Conservation (phyloP, 2,329 filamentous ascomycete genomes). For the Diaporthe longicolla region DNA sequence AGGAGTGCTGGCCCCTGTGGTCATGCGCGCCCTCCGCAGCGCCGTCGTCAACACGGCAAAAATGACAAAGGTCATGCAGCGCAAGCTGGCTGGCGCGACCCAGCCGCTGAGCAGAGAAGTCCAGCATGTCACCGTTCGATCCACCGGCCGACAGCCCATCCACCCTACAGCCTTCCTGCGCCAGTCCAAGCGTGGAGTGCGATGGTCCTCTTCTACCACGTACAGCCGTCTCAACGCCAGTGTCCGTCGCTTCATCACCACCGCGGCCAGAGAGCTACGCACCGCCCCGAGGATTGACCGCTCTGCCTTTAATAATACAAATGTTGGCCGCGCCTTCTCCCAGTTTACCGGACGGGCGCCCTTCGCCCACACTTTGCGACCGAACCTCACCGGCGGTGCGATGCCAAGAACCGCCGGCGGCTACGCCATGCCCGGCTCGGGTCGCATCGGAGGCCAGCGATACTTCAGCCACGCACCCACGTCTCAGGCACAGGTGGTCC, state of each 20-base stretch:
- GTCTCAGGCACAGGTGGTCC: constrained; percentile 88
- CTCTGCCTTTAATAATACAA: constrained; percentile 63
- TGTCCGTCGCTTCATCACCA: constrained; percentile 67
- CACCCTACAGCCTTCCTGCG: constrained; percentile 66
- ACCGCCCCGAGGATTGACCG: constrained; percentile 60
- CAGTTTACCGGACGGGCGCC: constrained; percentile 82
- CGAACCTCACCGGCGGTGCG: constrained; percentile 91
- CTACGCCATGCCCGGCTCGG: constrained; percentile 81
- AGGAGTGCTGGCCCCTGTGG: constrained; percentile 70
- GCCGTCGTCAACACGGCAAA: constrained; percentile 60
- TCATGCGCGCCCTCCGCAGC: constrained; percentile 68
- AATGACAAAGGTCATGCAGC: constrained; percentile 65
- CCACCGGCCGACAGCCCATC: constrained; percentile 63
- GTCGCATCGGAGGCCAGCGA: constrained; percentile 78
- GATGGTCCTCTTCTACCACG: constrained; percentile 64
- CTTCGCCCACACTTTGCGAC: constrained; percentile 89
- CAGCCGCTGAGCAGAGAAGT: constrained; percentile 62
- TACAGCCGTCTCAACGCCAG: constrained; percentile 60
- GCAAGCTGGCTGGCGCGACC: constrained; percentile 61
- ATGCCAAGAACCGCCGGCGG: constrained; percentile 89
- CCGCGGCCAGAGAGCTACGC: constrained; percentile 52
- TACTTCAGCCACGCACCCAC: constrained; percentile 93
- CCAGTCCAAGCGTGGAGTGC: constrained; percentile 62
- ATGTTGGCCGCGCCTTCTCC: constrained; percentile 65
- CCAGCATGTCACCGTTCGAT: constrained; percentile 61